Conservation (phyloP, 768 basidiomycete species). For the Leccinum uliginosum region DNA sequence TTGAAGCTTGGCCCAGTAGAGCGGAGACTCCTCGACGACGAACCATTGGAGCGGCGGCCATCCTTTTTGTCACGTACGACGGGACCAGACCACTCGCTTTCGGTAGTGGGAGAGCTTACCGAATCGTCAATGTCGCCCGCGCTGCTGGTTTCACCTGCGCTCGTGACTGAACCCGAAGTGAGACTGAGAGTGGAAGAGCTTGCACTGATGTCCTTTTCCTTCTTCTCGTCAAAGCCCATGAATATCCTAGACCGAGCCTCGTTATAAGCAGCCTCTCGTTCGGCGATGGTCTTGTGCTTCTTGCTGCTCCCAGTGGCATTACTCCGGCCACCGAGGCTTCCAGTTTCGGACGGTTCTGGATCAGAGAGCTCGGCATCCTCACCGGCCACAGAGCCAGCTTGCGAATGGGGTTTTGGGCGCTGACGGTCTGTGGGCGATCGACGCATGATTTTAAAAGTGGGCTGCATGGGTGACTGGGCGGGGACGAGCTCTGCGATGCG, state of each 20-base stretch:
- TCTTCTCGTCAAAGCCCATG: conserved; percentile 73
- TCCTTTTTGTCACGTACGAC: conserved; percentile 55
- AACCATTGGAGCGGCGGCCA: conserved; percentile 48
- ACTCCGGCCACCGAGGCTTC: conserved; percentile 70
- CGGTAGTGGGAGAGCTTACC: conserved; percentile 67
- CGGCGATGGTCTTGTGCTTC: conserved; percentile 75
- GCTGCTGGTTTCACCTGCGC: conserved; percentile 56
- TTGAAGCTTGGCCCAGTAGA: conserved; percentile 47
- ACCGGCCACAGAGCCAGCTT: conserved; percentile 64
- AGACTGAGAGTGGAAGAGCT: conserved; percentile 74
- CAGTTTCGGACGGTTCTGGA: conserved; percentile 73
- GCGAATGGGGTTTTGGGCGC: conserved; percentile 58
- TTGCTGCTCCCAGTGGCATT: conserved; percentile 59
- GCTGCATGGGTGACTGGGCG: conserved; percentile 60
- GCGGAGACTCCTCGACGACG: conserved; percentile 59
- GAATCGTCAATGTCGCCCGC: conserved; percentile 65
- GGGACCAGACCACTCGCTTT: conserved; percentile 76
- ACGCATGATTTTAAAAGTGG: conserved; percentile 88
- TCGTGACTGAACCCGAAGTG: conserved; percentile 60
- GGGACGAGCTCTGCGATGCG: conserved; percentile 77
- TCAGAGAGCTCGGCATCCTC: conserved; percentile 79
- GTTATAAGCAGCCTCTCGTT: conserved; percentile 87
- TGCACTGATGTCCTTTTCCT: conserved; percentile 69
- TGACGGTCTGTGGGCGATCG: conserved; percentile 53
- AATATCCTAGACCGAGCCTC: conserved; percentile 84